Evolutionary conservation across 2,329 filamentous ascomycete species (phyloP), one percentile per base, ranked within the genome.

Genomic region (Penicillium freii): DNA sequence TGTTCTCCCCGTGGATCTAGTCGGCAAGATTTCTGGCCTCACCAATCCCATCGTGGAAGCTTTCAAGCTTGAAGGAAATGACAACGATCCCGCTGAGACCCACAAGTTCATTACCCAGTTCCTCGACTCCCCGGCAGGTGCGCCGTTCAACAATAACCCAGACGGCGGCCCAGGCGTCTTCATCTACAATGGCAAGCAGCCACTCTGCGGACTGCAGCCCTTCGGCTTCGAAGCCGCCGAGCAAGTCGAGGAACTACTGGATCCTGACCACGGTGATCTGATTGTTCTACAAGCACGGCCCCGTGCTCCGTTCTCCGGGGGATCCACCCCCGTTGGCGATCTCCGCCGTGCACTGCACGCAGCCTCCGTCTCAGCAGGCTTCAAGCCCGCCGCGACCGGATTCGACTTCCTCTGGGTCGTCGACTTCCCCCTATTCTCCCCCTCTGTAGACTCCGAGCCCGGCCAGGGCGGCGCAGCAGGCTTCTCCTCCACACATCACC

Each of bases 361-460:
- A 57, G 78, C 82, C 9, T 88, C 90, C 2, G 82, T 92, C 0
- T 81, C 84, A n/a, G 75, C 83, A 27, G 82, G 79, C 0, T 77
- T 89, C 33, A 77, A 91, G 21, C 66, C 76, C 0, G 72, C 77
- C 0, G 80, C 69, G 0, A 69, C 72, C 13, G 80, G 80, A 56
- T 92, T 84, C 77, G 80, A 80, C 58, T 93, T 92, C 73, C 82
- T 89, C 55, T 99, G 94, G 94, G 84, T 99, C 13, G 88, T 84
- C 0, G 86, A 93, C 58, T 99, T 99, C 71, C 94, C 94, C 13
- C 85, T 99, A 67, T 99, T 99, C 77, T 92, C 91, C 1, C 90
- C 88, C 0, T 77, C 77, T 10, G 83, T 82, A 51, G 85, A 82
- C 51, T 79, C 82, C 13, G 78, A 89, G 46, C 89, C 90, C 0